Base-by-base conservation (phyloP, 1,284 basidiomycete species). In the Fomitiporia mediterranea region DNA sequence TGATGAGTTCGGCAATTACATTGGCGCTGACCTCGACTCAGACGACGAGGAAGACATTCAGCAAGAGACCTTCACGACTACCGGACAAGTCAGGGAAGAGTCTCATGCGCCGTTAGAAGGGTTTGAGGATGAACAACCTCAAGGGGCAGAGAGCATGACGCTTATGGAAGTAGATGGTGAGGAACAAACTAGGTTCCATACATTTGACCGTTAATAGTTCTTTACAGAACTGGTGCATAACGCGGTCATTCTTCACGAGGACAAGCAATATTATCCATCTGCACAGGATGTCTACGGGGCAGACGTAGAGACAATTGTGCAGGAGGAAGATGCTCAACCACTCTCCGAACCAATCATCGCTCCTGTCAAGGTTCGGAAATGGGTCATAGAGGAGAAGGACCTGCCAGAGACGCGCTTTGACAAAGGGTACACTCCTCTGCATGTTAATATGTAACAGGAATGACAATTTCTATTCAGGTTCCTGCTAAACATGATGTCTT, bases 271-370 rank as follows among this genome's bases (percentile, higher is more conserved):
- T 74, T 99, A 99, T 68, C 93, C 94, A 6, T 89, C 89, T 9
- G 97, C 97, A 0, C 78, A 80, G 54, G 93, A 98, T 49, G 85
- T 96, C 0, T 99, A 99, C 69, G 97, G 96, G 6, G 79, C 84
- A 44, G 96, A 89, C 57, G 96, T 99, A 21, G 96, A 99, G 74
- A 91, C 96, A 1, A 74, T 99, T 66, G 97, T 99, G 1, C 95
- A 99, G 70, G 97, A 99, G 71, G 97, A 99, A 74, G 97, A 99
- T 67, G 84, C 91, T 2, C 97, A 99, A 70, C 94, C 92, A 6
- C 79, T 99, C 5, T 83, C 91, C 2, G 94, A 99, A 67, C 97
- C 97, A 35, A 96, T 99, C 62, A 81, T 99, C 60, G 94, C 94
- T 34, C 97, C 97, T 21, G 81, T 99, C 62, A 98, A 97, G 75